Evolutionary conservation across 169 alveolate species (phyloP), one percentile per base, ranked within the genome.

Genomic region (Eimeria praecox): DNA sequence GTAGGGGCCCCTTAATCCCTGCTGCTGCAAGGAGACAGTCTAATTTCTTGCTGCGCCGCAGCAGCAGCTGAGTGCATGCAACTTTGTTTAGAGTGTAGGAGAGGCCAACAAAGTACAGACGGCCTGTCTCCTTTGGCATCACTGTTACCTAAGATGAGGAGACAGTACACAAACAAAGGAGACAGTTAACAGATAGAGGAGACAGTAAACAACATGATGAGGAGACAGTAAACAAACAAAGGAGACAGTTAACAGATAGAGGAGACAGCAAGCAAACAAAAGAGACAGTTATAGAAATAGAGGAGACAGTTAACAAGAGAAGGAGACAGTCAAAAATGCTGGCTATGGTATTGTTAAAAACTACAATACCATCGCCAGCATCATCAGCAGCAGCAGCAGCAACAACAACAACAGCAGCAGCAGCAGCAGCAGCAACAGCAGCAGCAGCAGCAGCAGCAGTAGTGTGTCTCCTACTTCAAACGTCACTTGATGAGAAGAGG

Each of bases 81-180:
- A 90, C 71, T 14, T 49, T 66, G 75, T 90, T 69, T 42, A 90
- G 56, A 16, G 95, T 90, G 88, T 90, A 90, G 38, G 95, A 52
- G 30, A 90, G 88, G 40, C 95, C 95, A 12, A 87, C 75, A 52
- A 90, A 90, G 38, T 27, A 90, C 38, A 90, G 88, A 27, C 88
- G 73, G 52, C 95, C 95, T 46, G 78, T 80, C 49, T 90, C 95
- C 95, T 54, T 66, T 33, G 95, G 95, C 75, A 90, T 52, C 35
- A 90, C 95, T 3, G 95, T 90, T 24, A 90, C 95, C 95, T 90
- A 52, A 3, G 6, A 30, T 6, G 10, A 42, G 3, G 22, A 22
- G 6, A 75, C n/a, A n/a, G n/a, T n/a, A 42, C 20, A 75, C 12
- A 75, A 75, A 75, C 42, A 75, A 75, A 42, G 86, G 86, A 75